Base-by-base conservation (phyloP, 257 asterid species). In the Oldenlandia corymbosa region DNA sequence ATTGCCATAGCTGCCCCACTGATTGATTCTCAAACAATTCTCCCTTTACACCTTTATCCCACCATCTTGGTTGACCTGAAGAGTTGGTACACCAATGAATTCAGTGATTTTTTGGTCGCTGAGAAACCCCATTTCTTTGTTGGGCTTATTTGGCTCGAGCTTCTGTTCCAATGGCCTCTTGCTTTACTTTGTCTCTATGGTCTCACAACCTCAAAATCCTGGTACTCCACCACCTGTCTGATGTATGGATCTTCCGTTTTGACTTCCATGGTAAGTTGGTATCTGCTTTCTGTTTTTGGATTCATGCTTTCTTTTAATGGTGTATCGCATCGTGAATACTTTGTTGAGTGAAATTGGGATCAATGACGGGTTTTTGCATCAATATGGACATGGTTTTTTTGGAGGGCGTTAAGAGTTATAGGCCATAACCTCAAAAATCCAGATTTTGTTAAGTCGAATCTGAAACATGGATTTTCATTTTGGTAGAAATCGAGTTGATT, bases 121-220 rank as follows among this genome's bases (percentile, higher is more conserved):
- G 95, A 89, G 55, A 87, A 84, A 72, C 99, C 97, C 23, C 84
- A 78, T 74, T 92, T 89, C 87, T 92, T 87, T n/a, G 83, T 84
- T 7, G 99, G 92, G 28, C 11, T 87, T 63, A 69, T 92, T 43
- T 86, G 94, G 95, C 41, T 90, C 18, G 94, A 92, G 84, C 94
- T 92, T 13, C 27, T 92, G 45, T 83, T 87, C 70, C 95, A 86
- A 66, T 87, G 97, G 94, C 96, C 96, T 54, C 95, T 92, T 50
- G 81, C 92, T 45, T 26, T 90, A 21, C 74, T 85, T 21, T 75
- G 68, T 55, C 70, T 81, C 43, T 87, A 87, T 59, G 95, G 78
- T n/a, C 85, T 92, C 61, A 82, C 67, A n/a, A 76, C 87, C 26
- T 82, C 86, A 8, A 92, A 81, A 64, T 72, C 97, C 28, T 93